Evolutionary conservation across 768 basidiomycete genomes (phyloP), one percentile per base, ranked within the genome.

Genomic region (Serendipita indica): DNA sequence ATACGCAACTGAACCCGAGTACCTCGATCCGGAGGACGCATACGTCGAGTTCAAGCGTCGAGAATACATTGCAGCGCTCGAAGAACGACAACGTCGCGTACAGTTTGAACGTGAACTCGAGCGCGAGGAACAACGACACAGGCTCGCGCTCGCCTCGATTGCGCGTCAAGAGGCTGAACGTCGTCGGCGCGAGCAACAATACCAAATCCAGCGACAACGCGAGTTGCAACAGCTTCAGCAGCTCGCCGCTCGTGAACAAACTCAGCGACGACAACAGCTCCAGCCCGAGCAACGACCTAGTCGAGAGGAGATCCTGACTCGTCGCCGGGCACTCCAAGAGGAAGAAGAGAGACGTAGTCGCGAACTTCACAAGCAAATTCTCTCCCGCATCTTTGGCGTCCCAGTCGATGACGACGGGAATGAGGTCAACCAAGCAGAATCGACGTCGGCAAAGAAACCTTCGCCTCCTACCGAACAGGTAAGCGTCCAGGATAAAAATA

Each of bases 71-170:
- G 49, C 49, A 18, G 49, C 49, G 10, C 49, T 54, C n/a, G 16
- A 54, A 33, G 49, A 54, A 33, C 22, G 32, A 27, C 20, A 54
- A 33, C 49, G 30, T 22, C 49, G 49, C 22, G 30, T 30, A n/a
- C 49, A 54, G 22, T 54, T 54, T 32, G 49, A 54, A 27, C 49
- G 30, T 27, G 49, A 54, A 28, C 49, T 54, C 20, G 49, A 18
- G 7, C 49, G 20, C 49, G 49, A 54, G 30, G 49, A 54, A 27
- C 22, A 25, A 28, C 1, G 49, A 4, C 49, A 54, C 22, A 18
- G 49, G 3, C 20, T 25, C 10, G 49, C 49, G n/a, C 49, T 54
- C 2, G 20, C 20, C 7, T 25, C 49, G 1, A 25, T 54, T n/a
- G 49, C 49, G 16, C 49, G 30, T n/a, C 20, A 54, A 30, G 49